Base-by-base conservation (phyloP, 768 basidiomycete species). In the Suillus paluster region DNA sequence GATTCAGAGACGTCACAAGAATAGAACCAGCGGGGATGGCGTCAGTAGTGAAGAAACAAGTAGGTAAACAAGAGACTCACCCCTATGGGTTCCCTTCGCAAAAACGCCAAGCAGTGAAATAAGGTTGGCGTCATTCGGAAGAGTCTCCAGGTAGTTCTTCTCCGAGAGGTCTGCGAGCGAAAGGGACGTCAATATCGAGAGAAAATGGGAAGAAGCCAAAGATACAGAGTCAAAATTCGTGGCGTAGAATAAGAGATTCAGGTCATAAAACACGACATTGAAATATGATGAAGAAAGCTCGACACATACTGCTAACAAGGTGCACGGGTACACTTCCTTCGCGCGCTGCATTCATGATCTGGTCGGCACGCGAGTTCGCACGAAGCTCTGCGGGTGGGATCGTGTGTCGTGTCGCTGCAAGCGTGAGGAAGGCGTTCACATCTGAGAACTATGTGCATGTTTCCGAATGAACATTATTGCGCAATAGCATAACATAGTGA, bases 401-500 rank as follows among this genome's bases (percentile, higher is more conserved):
- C 4, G 87, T 89, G 69, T 93, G 91, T 49, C 87, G 79, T 4
- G 90, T 93, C 8, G 92, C 91, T 11, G 92, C 92, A 50, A 94
- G 78, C 4, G 90, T 91, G 62, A 94, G 75, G 70, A 94, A 94
- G n/a, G 92, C 90, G 70, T 94, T 94, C 12, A 94, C 89, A 70
- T 94, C 92, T 19, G 92, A 87, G 67, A 85, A 93, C 92, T 94
- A 66, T 17, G 55, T 5, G 12, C 9, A n/a, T 30, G 63, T 54
- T 61, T n/a, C 63, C 41, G 39, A n/a, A 39, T 19, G 48, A 30
- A 30, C 1, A 39, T 23, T 5, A 63, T 42, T 17, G 9, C 48
- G 15, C 27, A 27, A 59, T 30, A 15, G 38, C 27, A 34, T 23
- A 44, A 3, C n/a, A 39, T 19, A 17, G 33, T 7, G 34, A 63